These are phyloP conservation scores for Marsdenia floribunda DNA, from an alignment of 257 asterid genomes.

Conservation along the genomic window DNA sequence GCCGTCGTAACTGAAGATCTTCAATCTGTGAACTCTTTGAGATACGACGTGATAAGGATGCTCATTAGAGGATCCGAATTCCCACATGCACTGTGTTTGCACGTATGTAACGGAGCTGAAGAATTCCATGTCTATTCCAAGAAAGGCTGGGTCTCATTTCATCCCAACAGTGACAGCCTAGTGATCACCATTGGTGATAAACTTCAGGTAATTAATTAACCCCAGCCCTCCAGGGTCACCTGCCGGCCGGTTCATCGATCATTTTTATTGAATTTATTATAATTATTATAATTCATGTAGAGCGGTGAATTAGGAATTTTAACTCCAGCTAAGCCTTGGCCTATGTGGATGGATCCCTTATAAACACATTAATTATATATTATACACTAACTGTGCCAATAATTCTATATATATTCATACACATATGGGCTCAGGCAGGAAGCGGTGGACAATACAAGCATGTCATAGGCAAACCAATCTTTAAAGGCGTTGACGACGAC, in stretches of 20 bases:
- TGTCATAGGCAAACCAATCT: conserved; percentile 72
- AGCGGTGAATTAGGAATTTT: too few species aligned
- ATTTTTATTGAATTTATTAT: too few species aligned
- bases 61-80: conserved; percentile 71
- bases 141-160: conserved; percentile 81
- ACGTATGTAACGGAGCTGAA: conserved; percentile 57
- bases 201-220: conserved; percentile 47
- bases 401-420: too few species aligned
- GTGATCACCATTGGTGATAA: conserved; percentile 63
- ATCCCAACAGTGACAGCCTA: conserved; percentile 40
- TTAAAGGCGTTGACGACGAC: conserved; percentile 35
- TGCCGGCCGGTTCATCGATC: too few species aligned
- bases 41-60: conserved; percentile 70
- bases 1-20: conserved; percentile 13
- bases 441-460: conserved; percentile 55
- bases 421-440: conserved; percentile 38
- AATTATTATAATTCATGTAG: too few species aligned
- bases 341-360: too few species aligned
- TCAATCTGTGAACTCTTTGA: conserved; percentile 34
- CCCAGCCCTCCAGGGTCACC: background rate
- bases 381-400: too few species aligned
- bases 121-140: conserved; percentile 81
- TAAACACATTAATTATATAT: too few species aligned
- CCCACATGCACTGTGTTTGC: conserved; percentile 62
- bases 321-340: too few species aligned